Conservation (phyloP, 768 basidiomycete genomes). For the Neoboletus subvelutipes region DNA sequence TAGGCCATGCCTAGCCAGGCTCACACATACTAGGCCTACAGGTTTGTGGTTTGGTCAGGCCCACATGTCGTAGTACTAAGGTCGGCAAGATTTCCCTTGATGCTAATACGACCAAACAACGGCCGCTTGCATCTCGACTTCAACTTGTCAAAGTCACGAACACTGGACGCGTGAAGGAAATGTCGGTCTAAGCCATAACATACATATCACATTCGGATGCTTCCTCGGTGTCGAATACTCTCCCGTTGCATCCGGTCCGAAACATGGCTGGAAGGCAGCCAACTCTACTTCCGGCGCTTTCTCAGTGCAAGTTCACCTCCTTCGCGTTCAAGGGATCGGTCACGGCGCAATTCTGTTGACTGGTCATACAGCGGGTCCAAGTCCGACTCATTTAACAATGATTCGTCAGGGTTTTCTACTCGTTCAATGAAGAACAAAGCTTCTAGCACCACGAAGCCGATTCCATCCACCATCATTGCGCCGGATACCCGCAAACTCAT, state of each 20-base stretch:
- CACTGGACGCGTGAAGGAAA: not conserved
- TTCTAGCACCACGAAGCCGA: not conserved
- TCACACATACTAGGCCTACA: no score
- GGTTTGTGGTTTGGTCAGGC: no score
- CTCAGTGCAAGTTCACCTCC: slow-evolving; percentile 1
- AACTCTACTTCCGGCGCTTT: slow-evolving; percentile 20
- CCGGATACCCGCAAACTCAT: slow-evolving; percentile 31
- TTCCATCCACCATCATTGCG: not conserved
- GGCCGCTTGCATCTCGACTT: not conserved
- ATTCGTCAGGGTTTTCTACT: not conserved
- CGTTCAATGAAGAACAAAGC: slow-evolving; percentile 1
- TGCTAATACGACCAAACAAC: not conserved
- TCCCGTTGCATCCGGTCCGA: slow-evolving; percentile 12
- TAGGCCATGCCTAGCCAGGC: no score
- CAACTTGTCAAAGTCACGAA: not conserved
- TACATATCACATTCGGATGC: slow-evolving; percentile 13
- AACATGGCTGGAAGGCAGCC: slow-evolving; percentile 20
- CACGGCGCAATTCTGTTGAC: not conserved
- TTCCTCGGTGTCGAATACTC: slow-evolving; percentile 22
- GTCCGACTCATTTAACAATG: not conserved
- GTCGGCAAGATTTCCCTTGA: not conserved
- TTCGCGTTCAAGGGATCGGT: not conserved
- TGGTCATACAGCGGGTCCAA: slow-evolving; percentile 3
- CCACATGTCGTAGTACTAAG: no score
- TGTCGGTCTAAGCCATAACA: not conserved